Conservation (phyloP, 805 yeast genomes). For the Schwanniomyces vanrijiae region DNA sequence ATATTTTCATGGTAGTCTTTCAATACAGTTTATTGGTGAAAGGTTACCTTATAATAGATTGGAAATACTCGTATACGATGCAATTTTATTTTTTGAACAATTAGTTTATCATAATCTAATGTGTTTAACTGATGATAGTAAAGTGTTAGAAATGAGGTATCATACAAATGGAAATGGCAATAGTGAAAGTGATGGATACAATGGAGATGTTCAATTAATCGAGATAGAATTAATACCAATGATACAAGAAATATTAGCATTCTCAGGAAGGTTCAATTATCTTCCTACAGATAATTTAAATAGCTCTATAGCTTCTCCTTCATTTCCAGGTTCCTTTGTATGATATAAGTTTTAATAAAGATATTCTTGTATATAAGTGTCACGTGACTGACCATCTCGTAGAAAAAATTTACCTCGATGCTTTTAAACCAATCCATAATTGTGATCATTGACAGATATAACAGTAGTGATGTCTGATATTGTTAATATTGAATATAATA, state of each 20-base stretch:
- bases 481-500: slow-evolving; percentile 84
- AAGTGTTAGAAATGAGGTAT: slow-evolving; percentile 17
- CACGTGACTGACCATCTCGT: slow-evolving; percentile 1
- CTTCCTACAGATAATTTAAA: background rate
- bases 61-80: slow-evolving; percentile 29
- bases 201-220: slow-evolving; percentile 35
- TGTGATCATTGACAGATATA: background rate
- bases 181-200: slow-evolving; percentile 35
- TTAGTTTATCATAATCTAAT: slow-evolving; percentile 31
- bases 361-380: background rate
- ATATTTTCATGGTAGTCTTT: slow-evolving; percentile 31
- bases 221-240: slow-evolving; percentile 22
- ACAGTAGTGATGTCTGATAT: slow-evolving; percentile 35
- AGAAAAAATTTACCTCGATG: slow-evolving; percentile 7
- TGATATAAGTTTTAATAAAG: background rate
- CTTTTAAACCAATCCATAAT: background rate
- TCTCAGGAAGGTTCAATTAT: slow-evolving; percentile 8
- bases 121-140: slow-evolving; percentile 32
- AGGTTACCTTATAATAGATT: slow-evolving; percentile 22
- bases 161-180: background rate
- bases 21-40: slow-evolving; percentile 42
- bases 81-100: slow-evolving; percentile 25
- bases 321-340: slow-evolving; percentile 5
- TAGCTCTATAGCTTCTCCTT: background rate
- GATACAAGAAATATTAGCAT: slow-evolving; percentile 11